phyloP scores from a whole-genome alignment of 257 asterid genomes.

The Voacanga thouarsii region DNA sequence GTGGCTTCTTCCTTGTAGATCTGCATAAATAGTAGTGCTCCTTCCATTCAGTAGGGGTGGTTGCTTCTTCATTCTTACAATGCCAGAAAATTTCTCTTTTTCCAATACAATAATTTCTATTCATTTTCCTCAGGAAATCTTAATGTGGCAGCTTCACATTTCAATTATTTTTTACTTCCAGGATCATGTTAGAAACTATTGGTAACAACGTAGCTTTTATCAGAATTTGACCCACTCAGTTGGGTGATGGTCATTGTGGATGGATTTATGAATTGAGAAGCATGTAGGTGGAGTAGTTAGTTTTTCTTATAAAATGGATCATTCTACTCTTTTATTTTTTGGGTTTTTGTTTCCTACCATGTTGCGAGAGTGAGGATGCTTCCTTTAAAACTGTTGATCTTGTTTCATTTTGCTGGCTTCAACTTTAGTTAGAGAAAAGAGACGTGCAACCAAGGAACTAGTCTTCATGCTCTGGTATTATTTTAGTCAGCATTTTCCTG shows the following conservation, averaged over 20 bases:
- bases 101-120: neutral
- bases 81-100: neutral
- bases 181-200: neutral
- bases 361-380: neutral
- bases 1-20: neutral
- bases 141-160: neutral
- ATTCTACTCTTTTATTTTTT: neutral
- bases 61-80: neutral
- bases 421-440: neutral
- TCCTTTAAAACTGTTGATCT: neutral
- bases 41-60: neutral
- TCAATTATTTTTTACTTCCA: too few species aligned
- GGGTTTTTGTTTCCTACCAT: neutral
- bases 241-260: neutral
- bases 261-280: neutral
- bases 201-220: neutral
- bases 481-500: neutral
- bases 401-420: slow-evolving; percentile 7
- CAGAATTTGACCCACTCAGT: too few species aligned
- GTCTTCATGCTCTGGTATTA: neutral
- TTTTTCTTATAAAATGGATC: neutral
- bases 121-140: neutral
- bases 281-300: neutral
- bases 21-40: neutral
- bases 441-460: neutral